A percentile compares a stretch with the other conserved stretches of the same genome.
Evolutionary conservation across 164 flowering plant species (phyloP).

Genomic region (Liquidambar formosana): DNA sequence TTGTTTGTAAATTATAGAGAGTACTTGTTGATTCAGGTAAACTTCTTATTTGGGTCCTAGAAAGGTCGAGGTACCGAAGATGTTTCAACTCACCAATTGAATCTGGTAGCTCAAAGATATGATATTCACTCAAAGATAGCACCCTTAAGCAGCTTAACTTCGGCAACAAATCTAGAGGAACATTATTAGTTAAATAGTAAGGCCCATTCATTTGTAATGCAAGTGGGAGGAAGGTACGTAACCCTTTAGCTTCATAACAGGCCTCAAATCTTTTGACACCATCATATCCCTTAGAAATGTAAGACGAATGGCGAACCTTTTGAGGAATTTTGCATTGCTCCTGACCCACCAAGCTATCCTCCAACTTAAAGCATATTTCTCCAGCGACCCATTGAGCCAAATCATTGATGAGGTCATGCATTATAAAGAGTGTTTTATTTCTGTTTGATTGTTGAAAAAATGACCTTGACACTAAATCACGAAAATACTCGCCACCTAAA

Average conservation of each 20-base stretch:
- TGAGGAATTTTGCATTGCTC: not conserved
- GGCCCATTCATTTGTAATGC: too few relatives aligned
- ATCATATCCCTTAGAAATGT: not conserved
- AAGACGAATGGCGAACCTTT: constrained; percentile 25
- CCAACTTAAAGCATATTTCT: constrained; percentile 12
- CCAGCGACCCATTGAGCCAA: too few relatives aligned
- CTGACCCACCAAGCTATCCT: not conserved
- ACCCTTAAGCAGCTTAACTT: constrained; percentile 15
- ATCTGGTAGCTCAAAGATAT: constrained; percentile 6
- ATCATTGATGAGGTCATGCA: too few relatives aligned
- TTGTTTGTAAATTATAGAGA: too few relatives aligned
- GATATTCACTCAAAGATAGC: constrained; percentile 14
- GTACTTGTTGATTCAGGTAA: constrained; percentile 2
- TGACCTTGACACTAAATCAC: too few relatives aligned
- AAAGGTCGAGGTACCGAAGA: constrained; percentile 17
- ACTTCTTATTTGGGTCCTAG: not conserved
- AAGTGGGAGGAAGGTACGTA: constrained; percentile 30
- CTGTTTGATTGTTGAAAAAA: constrained; percentile 6
- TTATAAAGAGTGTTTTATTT: not conserved
- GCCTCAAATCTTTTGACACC: constrained; percentile 12
- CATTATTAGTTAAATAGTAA: constrained; percentile 1
- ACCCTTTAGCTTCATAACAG: not conserved
- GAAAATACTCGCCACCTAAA: too few relatives aligned
- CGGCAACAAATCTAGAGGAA: constrained; percentile 13
- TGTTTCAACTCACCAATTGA: constrained; percentile 16